These are phyloP conservation scores for Diaporthe caulivora DNA, from an alignment of 2,329 filamentous ascomycete genomes.

Conservation along the genomic window DNA sequence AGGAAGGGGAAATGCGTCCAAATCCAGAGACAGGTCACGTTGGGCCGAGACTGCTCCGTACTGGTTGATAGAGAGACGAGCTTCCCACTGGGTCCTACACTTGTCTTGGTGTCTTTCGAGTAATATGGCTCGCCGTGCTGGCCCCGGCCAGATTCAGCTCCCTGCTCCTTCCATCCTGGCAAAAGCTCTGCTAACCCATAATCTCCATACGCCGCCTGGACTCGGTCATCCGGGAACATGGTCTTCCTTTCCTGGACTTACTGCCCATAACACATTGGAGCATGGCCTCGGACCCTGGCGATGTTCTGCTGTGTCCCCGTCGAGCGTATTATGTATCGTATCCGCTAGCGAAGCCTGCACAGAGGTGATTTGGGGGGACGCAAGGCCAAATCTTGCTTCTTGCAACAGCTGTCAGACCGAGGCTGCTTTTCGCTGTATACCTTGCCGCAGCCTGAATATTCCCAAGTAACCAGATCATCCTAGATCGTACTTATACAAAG, in stretches of 20 bases:
- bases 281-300: background rate
- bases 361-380: background rate
- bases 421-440: background rate
- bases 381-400: background rate
- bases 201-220: background rate
- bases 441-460: background rate
- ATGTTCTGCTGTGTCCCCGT: background rate
- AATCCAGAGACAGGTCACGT: slow-evolving; percentile 9
- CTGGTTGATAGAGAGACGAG: background rate
- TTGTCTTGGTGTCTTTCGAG: background rate
- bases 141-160: background rate
- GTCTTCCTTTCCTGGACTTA: too few relatives aligned
- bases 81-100: background rate
- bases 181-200: background rate
- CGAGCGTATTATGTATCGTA: background rate
- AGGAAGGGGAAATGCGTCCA: background rate
- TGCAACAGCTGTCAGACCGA: background rate
- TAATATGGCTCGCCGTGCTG: background rate
- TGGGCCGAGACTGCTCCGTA: slow-evolving; percentile 1
- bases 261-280: background rate
- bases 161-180: background rate
- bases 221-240: background rate
- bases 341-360: too few relatives aligned
- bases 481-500: background rate
- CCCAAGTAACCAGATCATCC: background rate